phyloP scores from a whole-genome alignment of 1,139 yeast species.

The Meyerozyma athensensis region DNA sequence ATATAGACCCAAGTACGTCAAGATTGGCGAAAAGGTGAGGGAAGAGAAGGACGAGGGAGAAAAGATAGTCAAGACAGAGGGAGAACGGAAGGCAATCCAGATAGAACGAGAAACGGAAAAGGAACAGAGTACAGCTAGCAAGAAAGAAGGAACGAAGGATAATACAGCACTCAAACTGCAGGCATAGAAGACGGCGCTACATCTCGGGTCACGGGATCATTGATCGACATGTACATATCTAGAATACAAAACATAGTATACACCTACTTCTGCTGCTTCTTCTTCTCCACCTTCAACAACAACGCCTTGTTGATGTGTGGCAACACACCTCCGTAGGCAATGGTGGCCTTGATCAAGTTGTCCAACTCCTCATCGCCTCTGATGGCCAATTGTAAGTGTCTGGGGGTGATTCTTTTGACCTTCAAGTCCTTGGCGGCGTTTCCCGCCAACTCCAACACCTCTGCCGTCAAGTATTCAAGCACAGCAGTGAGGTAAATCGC shows the following conservation, averaged over 20 bases:
- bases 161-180: too few relatives aligned
- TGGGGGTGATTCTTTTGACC: constrained; percentile 97
- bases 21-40: constrained; percentile 10
- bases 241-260: constrained; percentile 11
- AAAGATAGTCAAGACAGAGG: too few relatives aligned
- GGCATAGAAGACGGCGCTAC: too few relatives aligned
- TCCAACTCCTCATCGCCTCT: constrained; percentile 99
- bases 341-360: constrained; percentile 92
- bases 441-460: constrained; percentile 97
- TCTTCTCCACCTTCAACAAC: constrained; percentile 87
- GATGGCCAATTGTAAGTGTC: constrained; percentile 96
- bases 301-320: constrained; percentile 96
- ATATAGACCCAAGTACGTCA: constrained; percentile 40
- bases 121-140: too few relatives aligned
- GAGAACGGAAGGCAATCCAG: too few relatives aligned
- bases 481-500: constrained; percentile 97
- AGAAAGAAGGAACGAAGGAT: too few relatives aligned
- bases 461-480: constrained; percentile 95
- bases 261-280: constrained; percentile 45
- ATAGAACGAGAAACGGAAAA: too few relatives aligned
- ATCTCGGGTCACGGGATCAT: too few relatives aligned
- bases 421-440: constrained; percentile 98
- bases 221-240: constrained; percentile 4
- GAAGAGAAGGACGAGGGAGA: not conserved
- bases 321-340: constrained; percentile 98